Evolutionary conservation across 1,284 basidiomycete species (phyloP).

Genomic region (Ganoderma leucocontextum): DNA sequence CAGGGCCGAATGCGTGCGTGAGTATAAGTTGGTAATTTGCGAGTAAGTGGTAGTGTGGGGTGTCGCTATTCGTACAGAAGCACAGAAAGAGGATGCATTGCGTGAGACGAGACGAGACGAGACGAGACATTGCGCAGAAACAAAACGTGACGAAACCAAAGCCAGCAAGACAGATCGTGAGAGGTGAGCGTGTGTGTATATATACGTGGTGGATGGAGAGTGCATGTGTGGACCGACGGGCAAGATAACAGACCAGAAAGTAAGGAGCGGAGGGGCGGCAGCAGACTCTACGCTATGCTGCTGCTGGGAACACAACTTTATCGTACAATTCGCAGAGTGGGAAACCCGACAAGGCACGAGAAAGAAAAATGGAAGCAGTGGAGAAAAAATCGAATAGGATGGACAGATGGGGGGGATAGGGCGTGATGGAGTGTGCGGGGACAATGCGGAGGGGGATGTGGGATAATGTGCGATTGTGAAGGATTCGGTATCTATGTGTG

Average conservation of each 20-base stretch:
- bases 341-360: conserved; percentile 11
- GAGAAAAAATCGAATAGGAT: not conserved
- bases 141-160: not conserved
- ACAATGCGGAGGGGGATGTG: conserved; percentile 4
- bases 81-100: not conserved
- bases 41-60: not conserved
- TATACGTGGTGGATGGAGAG: not conserved
- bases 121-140: not conserved
- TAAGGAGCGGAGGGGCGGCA: conserved; percentile 5
- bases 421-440: not conserved
- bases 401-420: not conserved
- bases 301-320: conserved; percentile 5
- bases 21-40: not conserved
- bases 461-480: conserved; percentile 4
- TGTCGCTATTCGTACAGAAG: conserved; percentile 11
- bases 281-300: not conserved
- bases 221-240: not conserved
- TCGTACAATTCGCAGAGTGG: conserved; percentile 21
- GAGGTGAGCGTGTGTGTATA: conserved; percentile 5
- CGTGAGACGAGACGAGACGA: conserved; percentile 1
- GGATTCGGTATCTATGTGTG: not conserved
- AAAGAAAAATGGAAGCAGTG: not conserved
- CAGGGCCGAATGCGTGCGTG: not conserved
- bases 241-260: not conserved
- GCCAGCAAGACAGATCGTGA: not conserved